Base-by-base conservation (phyloP, 2,329 filamentous ascomycete species). In the Cladophialophora carrionii region DNA sequence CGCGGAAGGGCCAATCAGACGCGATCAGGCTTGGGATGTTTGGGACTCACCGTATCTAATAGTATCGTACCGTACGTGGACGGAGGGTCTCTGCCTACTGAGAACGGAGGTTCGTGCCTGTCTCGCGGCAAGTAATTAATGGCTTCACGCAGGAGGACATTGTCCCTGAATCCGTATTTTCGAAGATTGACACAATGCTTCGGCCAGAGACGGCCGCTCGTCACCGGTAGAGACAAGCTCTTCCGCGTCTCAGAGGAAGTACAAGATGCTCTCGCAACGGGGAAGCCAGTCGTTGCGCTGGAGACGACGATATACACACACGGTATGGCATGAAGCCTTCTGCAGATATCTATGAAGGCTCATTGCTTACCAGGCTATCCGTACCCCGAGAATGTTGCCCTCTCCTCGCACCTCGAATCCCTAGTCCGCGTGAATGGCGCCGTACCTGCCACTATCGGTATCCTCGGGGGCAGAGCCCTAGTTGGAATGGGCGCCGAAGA, bases 291-390 rank as follows among this genome's bases (percentile, higher is more conserved):
- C 3, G 93, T 99, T 10, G 95, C 94, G 17, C 84, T 99, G 4
- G 95, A 99, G 78, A 92, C 91, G 1, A 96, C 95, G 4, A 98
- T 99, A 72, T 98, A 99, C 78, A 99, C 95, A 1, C 95, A 99
- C 78, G 93, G 92, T 82, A 77, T 59, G 54, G n/a, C 20, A 37
- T 57, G 29, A 24, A 14, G 17, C 55, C 52, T 68, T 24, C 54
- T 29, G 22, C 32, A n/a, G 31, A 49, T 55, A 37, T 7, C 26
- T 31, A 32, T 48, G 37, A 48, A 65, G 53, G 37, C 63, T 66
- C 34, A 63, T 34, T 22, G 43, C n/a, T 61, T 10, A 17, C 12
- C 69, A 87, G 87, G 87, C 64, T 90, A 88, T 69, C 88, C 88
- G 2, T 89, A 89, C 71, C 89, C 88, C 0, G 85, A 89, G 31